Evolutionary conservation across 2,329 filamentous ascomycete species (phyloP), one percentile per base, ranked within the genome.

Genomic region (Atkinsonella texensis): DNA sequence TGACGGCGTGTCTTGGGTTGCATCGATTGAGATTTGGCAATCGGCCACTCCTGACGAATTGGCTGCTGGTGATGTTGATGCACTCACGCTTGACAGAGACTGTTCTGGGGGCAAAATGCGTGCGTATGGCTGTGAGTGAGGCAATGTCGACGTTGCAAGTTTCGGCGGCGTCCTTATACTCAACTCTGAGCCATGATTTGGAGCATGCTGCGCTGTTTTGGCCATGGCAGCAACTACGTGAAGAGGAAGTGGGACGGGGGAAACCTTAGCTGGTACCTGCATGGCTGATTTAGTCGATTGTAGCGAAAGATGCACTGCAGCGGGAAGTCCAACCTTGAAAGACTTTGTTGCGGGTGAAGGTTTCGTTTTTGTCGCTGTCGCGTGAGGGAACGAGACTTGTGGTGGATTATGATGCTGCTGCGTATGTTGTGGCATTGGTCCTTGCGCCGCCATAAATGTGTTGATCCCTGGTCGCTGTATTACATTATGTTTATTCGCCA

Each of bases 211-310:
- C 12, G 52, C 28, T 15, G 52, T 40, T 35, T 49, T 38, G 12
- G 52, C 52, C 53, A 71, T 70, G 9, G 69, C 67, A n/a, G 69
- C 68, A 46, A 71, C 56, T 49, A 70, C 71, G 50, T 71, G 70
- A 5, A 70, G 66, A 1, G 71, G 71, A 10, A 74, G 56, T 11
- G 71, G 71, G 5, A 74, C 70, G 2, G 70, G 71, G 1, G 71
- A 72, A 51, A 73, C 62, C 56, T 71, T 73, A 13, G 64, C 57
- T 20, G 68, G 68, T 55, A 64, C 57, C 64, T 64, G 56, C 43
- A 57, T 57, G 51, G 56, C 56, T 56, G 59, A 56, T 55, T 67
- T 64, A 60, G 60, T 61, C 56, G 59, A 59, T 48, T 59, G 58
- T 48, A 53, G 50, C 51, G 56, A 57, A 52, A 58, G 42, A 50